Percentiles rank a stretch among this genome's conserved stretches.
Evolutionary conservation across 1,139 yeast species (phyloP).

Genomic region (Lodderomyces pseudojiufengensis): DNA sequence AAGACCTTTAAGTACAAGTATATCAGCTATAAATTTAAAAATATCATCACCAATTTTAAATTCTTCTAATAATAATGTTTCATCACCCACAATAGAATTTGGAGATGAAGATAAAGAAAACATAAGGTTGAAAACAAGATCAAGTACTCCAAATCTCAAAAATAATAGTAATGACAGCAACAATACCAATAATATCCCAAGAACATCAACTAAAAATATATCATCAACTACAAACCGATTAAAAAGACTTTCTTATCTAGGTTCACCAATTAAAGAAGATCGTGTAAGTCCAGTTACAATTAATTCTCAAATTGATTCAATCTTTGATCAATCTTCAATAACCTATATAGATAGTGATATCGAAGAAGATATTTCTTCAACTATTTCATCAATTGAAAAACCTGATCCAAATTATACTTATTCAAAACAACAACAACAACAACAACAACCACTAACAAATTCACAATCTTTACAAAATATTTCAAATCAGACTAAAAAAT

Average conservation of each 20-base stretch:
- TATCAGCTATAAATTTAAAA: conserved; percentile 10
- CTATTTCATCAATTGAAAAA: conserved; percentile 4
- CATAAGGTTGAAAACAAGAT: conserved; percentile 18
- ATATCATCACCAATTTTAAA: conserved; percentile 5
- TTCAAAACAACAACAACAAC: not conserved
- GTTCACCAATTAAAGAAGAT: not conserved
- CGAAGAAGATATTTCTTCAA: conserved; percentile 8
- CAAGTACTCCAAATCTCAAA: conserved; percentile 23
- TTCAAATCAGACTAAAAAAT: conserved; percentile 6
- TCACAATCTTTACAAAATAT: not conserved
- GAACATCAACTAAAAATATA: not conserved
- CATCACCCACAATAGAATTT: not conserved
- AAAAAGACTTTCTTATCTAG: too few species aligned
- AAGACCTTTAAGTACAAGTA: conserved; percentile 12
- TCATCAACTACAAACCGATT: not conserved
- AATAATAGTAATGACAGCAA: not conserved
- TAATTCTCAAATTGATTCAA: conserved; percentile 15
- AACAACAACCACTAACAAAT: not conserved
- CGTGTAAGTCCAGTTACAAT: conserved; percentile 8
- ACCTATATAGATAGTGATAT: conserved; percentile 18
- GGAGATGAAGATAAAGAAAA: conserved; percentile 16
- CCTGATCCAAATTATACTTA: conserved; percentile 2
- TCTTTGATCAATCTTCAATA: conserved; percentile 22
- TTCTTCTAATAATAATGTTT: not conserved
- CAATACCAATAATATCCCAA: not conserved